These are phyloP conservation scores for Trichoderma koningii DNA, from an alignment of 2,329 filamentous ascomycete species.

Conservation along the genomic window DNA sequence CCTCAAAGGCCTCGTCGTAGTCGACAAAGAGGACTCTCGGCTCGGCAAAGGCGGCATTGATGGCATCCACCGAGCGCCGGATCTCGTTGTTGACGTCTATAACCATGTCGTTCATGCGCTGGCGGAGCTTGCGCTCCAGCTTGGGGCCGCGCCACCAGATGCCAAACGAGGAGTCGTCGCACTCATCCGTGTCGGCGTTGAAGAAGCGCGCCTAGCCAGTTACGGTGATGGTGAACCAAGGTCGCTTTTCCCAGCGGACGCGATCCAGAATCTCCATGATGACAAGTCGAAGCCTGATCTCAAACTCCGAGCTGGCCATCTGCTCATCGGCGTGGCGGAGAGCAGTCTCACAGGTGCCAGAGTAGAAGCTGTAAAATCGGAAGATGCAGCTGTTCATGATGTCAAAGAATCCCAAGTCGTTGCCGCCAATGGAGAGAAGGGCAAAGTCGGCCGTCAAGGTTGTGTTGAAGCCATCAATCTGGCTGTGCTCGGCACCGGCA, in stretches of 20 bases:
- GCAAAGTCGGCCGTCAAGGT: slow-evolving; percentile 46
- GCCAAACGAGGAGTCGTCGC: slow-evolving; percentile 48
- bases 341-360: slow-evolving; percentile 48
- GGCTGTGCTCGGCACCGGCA: slow-evolving; percentile 41
- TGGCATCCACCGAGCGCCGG: slow-evolving; percentile 38
- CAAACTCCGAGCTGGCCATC: slow-evolving; percentile 43
- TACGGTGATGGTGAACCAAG: slow-evolving; percentile 47
- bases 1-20: slow-evolving; percentile 48
- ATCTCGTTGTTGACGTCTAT: slow-evolving; percentile 47
- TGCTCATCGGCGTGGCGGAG: slow-evolving; percentile 40
- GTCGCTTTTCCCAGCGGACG: slow-evolving; percentile 48
- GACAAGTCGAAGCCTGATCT: slow-evolving; percentile 43
- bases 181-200: slow-evolving; percentile 47
- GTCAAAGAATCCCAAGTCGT: slow-evolving; percentile 53
- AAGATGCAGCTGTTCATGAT: slow-evolving; percentile 55
- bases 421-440: slow-evolving; percentile 51
- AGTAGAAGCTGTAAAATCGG: slow-evolving; percentile 52
- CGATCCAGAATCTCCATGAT: slow-evolving; percentile 49
- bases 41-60: slow-evolving; percentile 43
- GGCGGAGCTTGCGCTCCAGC: slow-evolving; percentile 44
- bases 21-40: slow-evolving; percentile 49
- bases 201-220: slow-evolving; percentile 54
- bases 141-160: slow-evolving; percentile 50
- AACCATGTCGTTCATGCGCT: slow-evolving; percentile 50
- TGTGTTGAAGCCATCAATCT: slow-evolving; percentile 47